These are phyloP conservation scores for Pseudogymnoascus pannorum DNA, from an alignment of 2,329 filamentous ascomycete species.

Conservation along the genomic window DNA sequence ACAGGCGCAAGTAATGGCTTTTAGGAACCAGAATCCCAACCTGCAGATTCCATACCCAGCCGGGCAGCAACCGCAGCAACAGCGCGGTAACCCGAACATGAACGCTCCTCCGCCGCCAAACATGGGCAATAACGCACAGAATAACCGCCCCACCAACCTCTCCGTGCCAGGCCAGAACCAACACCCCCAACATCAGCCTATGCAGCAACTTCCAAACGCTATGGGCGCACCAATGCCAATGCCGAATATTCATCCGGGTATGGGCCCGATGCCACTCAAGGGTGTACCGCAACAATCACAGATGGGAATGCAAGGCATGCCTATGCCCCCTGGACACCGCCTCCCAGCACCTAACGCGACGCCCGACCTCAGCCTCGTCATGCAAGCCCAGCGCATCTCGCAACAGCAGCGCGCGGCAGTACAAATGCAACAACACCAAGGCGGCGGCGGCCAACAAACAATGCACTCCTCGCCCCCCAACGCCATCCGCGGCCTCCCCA, in stretches of 20 bases:
- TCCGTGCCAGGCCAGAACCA: conserved; percentile 35
- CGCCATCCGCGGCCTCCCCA: conserved; percentile 20
- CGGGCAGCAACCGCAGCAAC: background rate
- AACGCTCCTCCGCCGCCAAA: conserved; percentile 22
- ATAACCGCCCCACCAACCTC: conserved; percentile 10
- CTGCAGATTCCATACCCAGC: background rate
- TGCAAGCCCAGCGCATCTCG: conserved; percentile 59
- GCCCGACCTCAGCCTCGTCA: conserved; percentile 47
- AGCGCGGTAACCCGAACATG: conserved; percentile 16
- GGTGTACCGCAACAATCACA: conserved; percentile 59
- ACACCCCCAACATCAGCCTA: conserved; percentile 37
- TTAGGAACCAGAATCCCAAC: conserved; percentile 11
- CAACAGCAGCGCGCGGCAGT: conserved; percentile 53
- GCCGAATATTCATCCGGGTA: conserved; percentile 22
- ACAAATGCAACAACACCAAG: conserved; percentile 28
- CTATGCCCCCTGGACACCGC: conserved; percentile 44
- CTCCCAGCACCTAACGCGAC: conserved; percentile 46
- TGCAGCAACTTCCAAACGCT: conserved; percentile 46
- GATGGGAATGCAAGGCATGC: conserved; percentile 43
- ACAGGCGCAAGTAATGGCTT: conserved; percentile 9
- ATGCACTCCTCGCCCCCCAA: conserved; percentile 36
- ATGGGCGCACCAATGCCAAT: conserved; percentile 29
- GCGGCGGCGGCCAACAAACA: conserved; percentile 23
- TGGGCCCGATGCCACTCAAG: conserved; percentile 48
- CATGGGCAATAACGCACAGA: conserved; percentile 8